phyloP scores from a whole-genome alignment of 495 filamentous ascomycete genomes.

The Aspergillus egyptiacus region DNA sequence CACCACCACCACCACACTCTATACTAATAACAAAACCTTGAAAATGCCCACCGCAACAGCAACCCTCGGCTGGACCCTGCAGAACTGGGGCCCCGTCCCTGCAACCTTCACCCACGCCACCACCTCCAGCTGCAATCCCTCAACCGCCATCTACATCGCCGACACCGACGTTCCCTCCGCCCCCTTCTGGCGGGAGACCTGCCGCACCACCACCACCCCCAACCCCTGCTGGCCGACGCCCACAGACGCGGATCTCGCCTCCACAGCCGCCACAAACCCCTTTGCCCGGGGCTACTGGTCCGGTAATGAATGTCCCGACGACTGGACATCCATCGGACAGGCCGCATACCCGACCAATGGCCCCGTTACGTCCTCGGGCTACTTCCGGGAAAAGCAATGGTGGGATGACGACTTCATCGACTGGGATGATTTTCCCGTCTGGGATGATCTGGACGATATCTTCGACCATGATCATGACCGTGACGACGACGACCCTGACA shows the following conservation, averaged over 20 bases:
- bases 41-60: conserved; percentile 5
- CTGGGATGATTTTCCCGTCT: neutral
- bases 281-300: no score
- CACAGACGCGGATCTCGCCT: neutral
- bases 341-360: neutral
- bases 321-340: neutral
- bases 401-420: neutral
- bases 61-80: conserved; percentile 7
- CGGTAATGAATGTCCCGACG: conserved; percentile 1
- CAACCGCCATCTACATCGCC: neutral
- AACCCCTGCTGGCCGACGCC: conserved; percentile 1
- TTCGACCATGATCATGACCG: no score
- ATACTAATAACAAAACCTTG: no score
- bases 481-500: neutral
- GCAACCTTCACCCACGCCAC: neutral
- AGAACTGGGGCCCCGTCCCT: conserved; percentile 3
- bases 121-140: neutral
- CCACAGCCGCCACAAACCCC: no score
- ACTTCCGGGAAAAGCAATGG: neutral
- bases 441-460: neutral
- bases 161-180: neutral
- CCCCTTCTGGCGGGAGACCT: neutral
- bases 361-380: neutral
- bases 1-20: no score
- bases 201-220: neutral